A percentile compares a stretch with the other conserved stretches of the same genome.
Conservation (phyloP, 148 eudicot genomes). For the Cornus florida region DNA sequence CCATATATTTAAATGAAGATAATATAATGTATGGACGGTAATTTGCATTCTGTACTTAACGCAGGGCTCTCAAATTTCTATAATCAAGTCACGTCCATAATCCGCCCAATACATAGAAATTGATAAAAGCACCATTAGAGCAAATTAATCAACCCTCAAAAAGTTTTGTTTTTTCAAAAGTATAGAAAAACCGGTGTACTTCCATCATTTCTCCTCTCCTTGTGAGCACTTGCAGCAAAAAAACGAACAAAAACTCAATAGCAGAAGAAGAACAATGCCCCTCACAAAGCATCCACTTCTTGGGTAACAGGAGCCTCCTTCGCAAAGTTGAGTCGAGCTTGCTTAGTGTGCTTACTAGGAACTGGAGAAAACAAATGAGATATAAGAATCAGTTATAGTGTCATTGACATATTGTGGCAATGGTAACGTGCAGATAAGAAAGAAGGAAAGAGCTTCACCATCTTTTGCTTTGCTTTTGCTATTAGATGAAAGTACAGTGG, state of each 20-base stretch:
- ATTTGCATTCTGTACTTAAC: no score
- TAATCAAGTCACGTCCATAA: neutral
- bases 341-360: constrained; percentile 54
- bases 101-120: neutral
- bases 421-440: no score
- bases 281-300: constrained; percentile 15
- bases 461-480: no score
- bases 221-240: constrained; percentile 2
- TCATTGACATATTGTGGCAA: neutral
- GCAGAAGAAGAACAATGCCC: neutral
- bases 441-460: no score
- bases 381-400: neutral
- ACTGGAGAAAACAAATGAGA: constrained; percentile 29
- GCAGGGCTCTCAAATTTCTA: neutral
- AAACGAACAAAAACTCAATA: neutral
- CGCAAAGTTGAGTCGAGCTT: constrained; percentile 54
- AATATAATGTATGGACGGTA: no score
- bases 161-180: neutral
- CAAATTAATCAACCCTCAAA: neutral
- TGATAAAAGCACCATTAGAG: neutral
- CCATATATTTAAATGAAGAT: no score
- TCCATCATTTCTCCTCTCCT: neutral
- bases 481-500: no score
- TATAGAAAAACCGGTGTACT: neutral
- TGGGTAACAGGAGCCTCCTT: constrained; percentile 36